These are phyloP conservation scores for Pezicula carpinea DNA, from an alignment of 2,329 filamentous ascomycete species.

Conservation along the genomic window DNA sequence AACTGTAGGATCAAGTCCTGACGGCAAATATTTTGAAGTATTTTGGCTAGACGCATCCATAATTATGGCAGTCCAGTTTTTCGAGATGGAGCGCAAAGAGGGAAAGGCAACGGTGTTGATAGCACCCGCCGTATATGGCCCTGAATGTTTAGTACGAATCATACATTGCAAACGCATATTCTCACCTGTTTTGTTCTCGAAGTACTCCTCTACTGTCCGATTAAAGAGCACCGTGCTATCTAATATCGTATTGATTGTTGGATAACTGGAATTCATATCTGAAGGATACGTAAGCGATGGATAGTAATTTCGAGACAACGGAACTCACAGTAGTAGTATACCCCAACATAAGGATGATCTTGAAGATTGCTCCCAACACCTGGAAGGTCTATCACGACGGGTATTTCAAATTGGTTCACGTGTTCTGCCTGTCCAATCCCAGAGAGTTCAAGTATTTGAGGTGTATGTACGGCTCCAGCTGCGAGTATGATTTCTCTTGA, in stretches of 20 bases:
- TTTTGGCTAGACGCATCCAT: slow-evolving; percentile 14
- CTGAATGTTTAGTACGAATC: slow-evolving; percentile 5
- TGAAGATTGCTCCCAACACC: slow-evolving; percentile 31
- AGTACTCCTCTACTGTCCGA: slow-evolving; percentile 19
- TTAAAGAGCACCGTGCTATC: slow-evolving; percentile 11
- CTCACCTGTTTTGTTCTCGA: slow-evolving; percentile 21
- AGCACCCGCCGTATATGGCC: slow-evolving; percentile 21
- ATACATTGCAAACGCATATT: neutral
- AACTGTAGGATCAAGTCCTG: slow-evolving; percentile 16
- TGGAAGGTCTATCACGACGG: slow-evolving; percentile 30
- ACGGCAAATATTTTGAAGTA: slow-evolving; percentile 11
- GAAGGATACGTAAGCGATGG: slow-evolving; percentile 5
- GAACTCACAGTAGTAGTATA: slow-evolving; percentile 19
- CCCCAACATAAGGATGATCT: slow-evolving; percentile 14
- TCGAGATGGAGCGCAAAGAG: slow-evolving; percentile 16
- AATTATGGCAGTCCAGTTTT: slow-evolving; percentile 16
- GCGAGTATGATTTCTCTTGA: slow-evolving; percentile 30
- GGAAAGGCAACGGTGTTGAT: slow-evolving; percentile 25
- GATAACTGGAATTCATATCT: slow-evolving; percentile 19
- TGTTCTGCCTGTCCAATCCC: slow-evolving; percentile 22
- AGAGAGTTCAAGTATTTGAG: slow-evolving; percentile 10
- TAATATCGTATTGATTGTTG: slow-evolving; percentile 14
- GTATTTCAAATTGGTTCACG: slow-evolving; percentile 26
- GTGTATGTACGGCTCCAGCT: slow-evolving; percentile 25
- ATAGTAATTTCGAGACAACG: too few relatives aligned